Base-by-base conservation (phyloP, 768 basidiomycete genomes). In the Udeniomyces megalosporus region DNA sequence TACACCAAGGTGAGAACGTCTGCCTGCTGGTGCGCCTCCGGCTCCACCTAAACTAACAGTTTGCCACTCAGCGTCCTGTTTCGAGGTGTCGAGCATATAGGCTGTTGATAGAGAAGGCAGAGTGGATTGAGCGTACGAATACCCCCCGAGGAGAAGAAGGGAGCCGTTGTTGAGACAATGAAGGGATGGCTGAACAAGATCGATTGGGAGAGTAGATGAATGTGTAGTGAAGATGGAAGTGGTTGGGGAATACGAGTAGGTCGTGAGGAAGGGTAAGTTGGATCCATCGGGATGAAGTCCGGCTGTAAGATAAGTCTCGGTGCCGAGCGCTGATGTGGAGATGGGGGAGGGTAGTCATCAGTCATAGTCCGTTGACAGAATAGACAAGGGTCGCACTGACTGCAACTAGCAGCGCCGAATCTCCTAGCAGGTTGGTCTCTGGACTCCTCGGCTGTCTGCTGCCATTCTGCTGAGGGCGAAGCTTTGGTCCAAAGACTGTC, bases 141-240 rank as follows among this genome's bases (percentile, higher is more conserved):
- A 60, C 15, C 63, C 63, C 14, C 63, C 63, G 29, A 65, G 45
- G 12, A 65, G 58, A 26, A 65, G 53, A n/a, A 65, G 58, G 1
- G 63, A 60, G 17, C 44, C 44, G 45, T 65, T 65, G 32, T 50
- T 6, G 1, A 65, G 63, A 35, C 63, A 65, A 42, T 65, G 63
- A 4, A 65, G 58, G 20, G 58, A 28, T n/a, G 63, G 58, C 29
- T 55, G 47, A 20, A 65, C 47, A n/a, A 60, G 58, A n/a, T 46
- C 58, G 51, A 48, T 26, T 28, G 63, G 63, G 32, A 65, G 63
- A 26, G 7, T 38, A 10, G 38, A 50, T 55, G 24, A 44, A 28
- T 34, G 42, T 50, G 38, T 8, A 42, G 8, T 42, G 50, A 63
- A 58, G 45, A 28, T 53, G 8, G 58, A 50, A 20, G 26, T 34